These are phyloP conservation scores for Eustoma russellianum DNA, from an alignment of 257 asterid genomes.

Conservation along the genomic window DNA sequence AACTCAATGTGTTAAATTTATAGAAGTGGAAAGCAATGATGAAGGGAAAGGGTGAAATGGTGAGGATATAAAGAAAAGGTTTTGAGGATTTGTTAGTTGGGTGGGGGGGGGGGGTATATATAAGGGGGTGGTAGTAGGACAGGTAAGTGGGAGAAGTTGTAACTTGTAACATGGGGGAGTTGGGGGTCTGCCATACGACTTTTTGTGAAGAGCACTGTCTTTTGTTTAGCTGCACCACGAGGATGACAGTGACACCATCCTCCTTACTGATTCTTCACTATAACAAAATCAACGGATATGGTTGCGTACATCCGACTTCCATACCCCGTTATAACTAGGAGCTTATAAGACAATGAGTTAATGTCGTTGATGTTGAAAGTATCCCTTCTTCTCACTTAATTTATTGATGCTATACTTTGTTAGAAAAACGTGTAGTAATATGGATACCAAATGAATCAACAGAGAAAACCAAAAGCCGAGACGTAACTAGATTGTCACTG, in stretches of 20 bases:
- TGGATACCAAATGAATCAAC: too few relatives aligned
- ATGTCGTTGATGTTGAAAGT: too few relatives aligned
- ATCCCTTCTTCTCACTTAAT: too few relatives aligned
- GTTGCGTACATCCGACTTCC: too few relatives aligned
- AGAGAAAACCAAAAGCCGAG: too few relatives aligned
- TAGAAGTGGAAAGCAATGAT: not conserved
- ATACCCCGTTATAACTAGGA: too few relatives aligned
- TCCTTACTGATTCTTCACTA: constrained; percentile 13
- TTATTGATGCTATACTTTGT: too few relatives aligned
- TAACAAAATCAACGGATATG: too few relatives aligned
- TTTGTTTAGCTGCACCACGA: constrained; percentile 22
- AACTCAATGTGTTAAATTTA: not conserved
- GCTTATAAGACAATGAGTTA: too few relatives aligned
- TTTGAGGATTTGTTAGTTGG: constrained; percentile 1
- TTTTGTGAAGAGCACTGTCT: constrained; percentile 33
- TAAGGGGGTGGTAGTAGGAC: constrained; percentile 16
- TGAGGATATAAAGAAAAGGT: not conserved
- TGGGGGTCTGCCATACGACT: constrained; percentile 41
- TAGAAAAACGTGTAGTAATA: too few relatives aligned
- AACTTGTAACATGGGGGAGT: constrained; percentile 53
- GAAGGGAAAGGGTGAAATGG: not conserved
- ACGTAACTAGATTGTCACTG: too few relatives aligned
- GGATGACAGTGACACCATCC: constrained; percentile 27
- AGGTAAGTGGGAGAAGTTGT: constrained; percentile 1
- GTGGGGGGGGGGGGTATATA: constrained; percentile 10